Base-by-base conservation (phyloP, 129 eudicot species). In the Centella asiatica region DNA sequence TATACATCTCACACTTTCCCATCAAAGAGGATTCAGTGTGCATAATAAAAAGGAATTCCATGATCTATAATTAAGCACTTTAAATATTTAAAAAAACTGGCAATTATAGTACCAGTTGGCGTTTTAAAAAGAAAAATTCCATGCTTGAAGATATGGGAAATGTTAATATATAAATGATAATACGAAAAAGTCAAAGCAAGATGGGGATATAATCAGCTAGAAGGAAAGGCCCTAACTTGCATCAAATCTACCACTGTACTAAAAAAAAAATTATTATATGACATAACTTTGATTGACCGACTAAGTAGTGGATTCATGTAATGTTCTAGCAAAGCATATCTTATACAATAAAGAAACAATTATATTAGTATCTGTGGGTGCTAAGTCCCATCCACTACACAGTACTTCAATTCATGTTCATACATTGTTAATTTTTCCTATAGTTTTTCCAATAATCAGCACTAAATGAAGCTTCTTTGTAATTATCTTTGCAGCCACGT, bases 201-300 rank as follows among this genome's bases (percentile, higher is more conserved):
- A 74, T 73, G 78, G 79, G 78, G 80, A 78, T 78, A 80, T 77
- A 78, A 76, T 83, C 85, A 74, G 81, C 83, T 76, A 72, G 78
- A 61, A 78, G 78, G 86, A 69, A 71, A 75, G 77, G 74, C 58
- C 77, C 72, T 72, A 67, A 70, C 72, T 70, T 53, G 70, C 63
- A 80, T 75, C 84, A 83, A 85, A 89, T 81, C 89, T 90, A 76
- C 76, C 72, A 83, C 86, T 78, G 67, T 74, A 76, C 77, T 79
- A 39, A 57, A 57, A 62, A n/a, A 42, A 64, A 62, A 60, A 39
- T 60, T 19, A 18, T 64, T 57, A 45, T 37, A 60, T 62, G 69
- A 75, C 46, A 75, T 58, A 70, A 66, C 74, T 83, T 83, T 85
- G 73, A 74, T 89, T 83, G 97, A 89, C 85, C 88, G 85, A 69